phyloP scores from a whole-genome alignment of 805 yeast genomes.

The Yarrowia porcina region DNA sequence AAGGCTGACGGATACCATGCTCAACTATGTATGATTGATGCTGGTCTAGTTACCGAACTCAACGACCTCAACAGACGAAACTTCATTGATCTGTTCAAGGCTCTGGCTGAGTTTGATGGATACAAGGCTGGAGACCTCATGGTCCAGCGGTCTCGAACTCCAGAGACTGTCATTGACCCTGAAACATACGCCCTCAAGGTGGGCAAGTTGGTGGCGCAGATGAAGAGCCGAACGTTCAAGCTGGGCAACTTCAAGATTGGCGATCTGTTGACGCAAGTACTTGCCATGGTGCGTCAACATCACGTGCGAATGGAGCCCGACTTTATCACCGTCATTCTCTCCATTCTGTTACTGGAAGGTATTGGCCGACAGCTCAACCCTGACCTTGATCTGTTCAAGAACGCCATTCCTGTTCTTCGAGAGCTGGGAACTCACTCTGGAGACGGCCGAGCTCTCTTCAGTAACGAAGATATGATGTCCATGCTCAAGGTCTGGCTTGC shows the following conservation, averaged over 20 bases:
- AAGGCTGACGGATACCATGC: slow-evolving; percentile 66
- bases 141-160: slow-evolving; percentile 93
- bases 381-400: slow-evolving; percentile 87
- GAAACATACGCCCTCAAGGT: slow-evolving; percentile 87
- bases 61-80: slow-evolving; percentile 73
- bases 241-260: slow-evolving; percentile 90
- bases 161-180: slow-evolving; percentile 80
- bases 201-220: slow-evolving; percentile 73
- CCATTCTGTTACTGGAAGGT: slow-evolving; percentile 87
- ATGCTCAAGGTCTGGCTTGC: slow-evolving; percentile 92
- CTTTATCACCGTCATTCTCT: slow-evolving; percentile 91
- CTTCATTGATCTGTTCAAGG: slow-evolving; percentile 83
- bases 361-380: slow-evolving; percentile 94
- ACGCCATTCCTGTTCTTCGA: slow-evolving; percentile 82
- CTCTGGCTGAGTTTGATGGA: slow-evolving; percentile 89
- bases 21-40: slow-evolving; percentile 85
- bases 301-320: slow-evolving; percentile 98
- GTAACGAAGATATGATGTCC: slow-evolving; percentile 51
- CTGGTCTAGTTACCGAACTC: slow-evolving; percentile 89
- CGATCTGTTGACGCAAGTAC: slow-evolving; percentile 79
- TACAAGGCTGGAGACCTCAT: slow-evolving; percentile 90
- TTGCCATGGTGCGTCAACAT: slow-evolving; percentile 86
- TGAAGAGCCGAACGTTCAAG: slow-evolving; percentile 85
- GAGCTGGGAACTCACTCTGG: slow-evolving; percentile 74
- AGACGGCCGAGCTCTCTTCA: slow-evolving; percentile 38